These are phyloP conservation scores for Yamadazyma trypodendri DNA, from an alignment of 1,139 yeast species.

Conservation along the genomic window DNA sequence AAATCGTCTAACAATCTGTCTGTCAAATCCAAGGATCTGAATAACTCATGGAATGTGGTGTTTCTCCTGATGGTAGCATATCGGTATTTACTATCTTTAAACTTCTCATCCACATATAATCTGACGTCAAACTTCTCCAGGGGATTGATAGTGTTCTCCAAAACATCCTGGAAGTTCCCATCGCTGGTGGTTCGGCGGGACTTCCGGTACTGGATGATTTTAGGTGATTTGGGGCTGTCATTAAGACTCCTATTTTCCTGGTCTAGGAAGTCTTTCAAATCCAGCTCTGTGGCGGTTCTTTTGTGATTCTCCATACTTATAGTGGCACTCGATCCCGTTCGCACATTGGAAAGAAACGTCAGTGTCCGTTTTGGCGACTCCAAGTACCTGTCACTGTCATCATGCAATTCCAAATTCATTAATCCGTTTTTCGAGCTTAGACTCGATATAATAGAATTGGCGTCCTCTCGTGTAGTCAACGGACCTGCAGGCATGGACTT, in stretches of 20 bases:
- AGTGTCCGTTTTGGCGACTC: slow-evolving; percentile 12
- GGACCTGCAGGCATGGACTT: slow-evolving; percentile 62
- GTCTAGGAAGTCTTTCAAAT: slow-evolving; percentile 5
- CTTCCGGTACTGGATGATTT: slow-evolving; percentile 48
- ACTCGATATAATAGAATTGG: slow-evolving; percentile 39
- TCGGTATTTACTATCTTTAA: slow-evolving; percentile 34
- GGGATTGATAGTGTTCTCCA: slow-evolving; percentile 15
- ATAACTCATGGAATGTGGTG: slow-evolving; percentile 74
- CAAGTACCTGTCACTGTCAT: slow-evolving; percentile 16
- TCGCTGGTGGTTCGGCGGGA: slow-evolving; percentile 36
- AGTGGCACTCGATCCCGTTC: slow-evolving; percentile 12
- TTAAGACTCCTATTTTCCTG: slow-evolving; percentile 9
- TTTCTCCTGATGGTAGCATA: slow-evolving; percentile 72
- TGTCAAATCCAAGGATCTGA: slow-evolving; percentile 63
- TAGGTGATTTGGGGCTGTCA: slow-evolving; percentile 32
- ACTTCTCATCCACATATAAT: slow-evolving; percentile 39
- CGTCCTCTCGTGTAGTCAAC: slow-evolving; percentile 56
- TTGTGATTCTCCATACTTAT: slow-evolving; percentile 11
- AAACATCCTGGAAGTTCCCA: slow-evolving; percentile 26
- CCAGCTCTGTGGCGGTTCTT: slow-evolving; percentile 10
- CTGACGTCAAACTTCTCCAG: slow-evolving; percentile 31
- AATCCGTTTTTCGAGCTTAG: slow-evolving; percentile 22
- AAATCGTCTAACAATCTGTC: slow-evolving; percentile 82
- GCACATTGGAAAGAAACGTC: slow-evolving; percentile 4
- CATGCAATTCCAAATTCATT: slow-evolving; percentile 9